These are phyloP conservation scores for Anthracocystis walkeri DNA, from an alignment of 1,284 basidiomycete genomes.

Conservation along the genomic window DNA sequence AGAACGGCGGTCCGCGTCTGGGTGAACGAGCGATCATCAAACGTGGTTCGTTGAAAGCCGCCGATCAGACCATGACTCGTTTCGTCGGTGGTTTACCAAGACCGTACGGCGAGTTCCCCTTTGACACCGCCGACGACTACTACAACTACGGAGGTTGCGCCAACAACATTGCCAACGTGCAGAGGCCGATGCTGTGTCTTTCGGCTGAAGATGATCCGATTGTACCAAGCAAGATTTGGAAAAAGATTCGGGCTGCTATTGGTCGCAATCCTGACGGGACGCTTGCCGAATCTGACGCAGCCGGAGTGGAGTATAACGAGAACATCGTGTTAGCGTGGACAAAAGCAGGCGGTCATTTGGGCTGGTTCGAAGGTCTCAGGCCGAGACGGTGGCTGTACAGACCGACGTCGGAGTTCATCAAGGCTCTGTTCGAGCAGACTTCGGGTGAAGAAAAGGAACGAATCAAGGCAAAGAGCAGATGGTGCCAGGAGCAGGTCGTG, in stretches of 20 bases:
- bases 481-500: constrained; percentile 32
- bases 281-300: constrained; percentile 70
- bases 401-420: constrained; percentile 58
- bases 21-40: constrained; percentile 38
- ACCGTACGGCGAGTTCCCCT: constrained; percentile 60
- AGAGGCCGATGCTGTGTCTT: constrained; percentile 77
- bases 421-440: constrained; percentile 49
- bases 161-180: constrained; percentile 54
- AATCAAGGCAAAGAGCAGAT: constrained; percentile 21
- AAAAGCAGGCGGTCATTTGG: constrained; percentile 87
- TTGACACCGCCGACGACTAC: constrained; percentile 79
- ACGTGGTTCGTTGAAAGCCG: constrained; percentile 67
- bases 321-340: constrained; percentile 82
- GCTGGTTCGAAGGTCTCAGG: constrained; percentile 81
- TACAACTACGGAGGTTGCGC: constrained; percentile 73
- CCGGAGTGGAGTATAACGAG: constrained; percentile 72
- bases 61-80: constrained; percentile 77
- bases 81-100: constrained; percentile 78
- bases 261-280: constrained; percentile 46
- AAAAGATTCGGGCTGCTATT: constrained; percentile 44
- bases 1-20: constrained; percentile 33
- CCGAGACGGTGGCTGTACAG: constrained; percentile 61
- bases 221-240: constrained; percentile 72
- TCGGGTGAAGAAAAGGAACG: constrained; percentile 27
- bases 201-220: constrained; percentile 91